Percentiles rank a stretch among this genome's conserved stretches.
These are phyloP conservation scores for Paramecium tetraurelia DNA, from an alignment of 73 alveolate genomes.

Conservation along the genomic window DNA sequence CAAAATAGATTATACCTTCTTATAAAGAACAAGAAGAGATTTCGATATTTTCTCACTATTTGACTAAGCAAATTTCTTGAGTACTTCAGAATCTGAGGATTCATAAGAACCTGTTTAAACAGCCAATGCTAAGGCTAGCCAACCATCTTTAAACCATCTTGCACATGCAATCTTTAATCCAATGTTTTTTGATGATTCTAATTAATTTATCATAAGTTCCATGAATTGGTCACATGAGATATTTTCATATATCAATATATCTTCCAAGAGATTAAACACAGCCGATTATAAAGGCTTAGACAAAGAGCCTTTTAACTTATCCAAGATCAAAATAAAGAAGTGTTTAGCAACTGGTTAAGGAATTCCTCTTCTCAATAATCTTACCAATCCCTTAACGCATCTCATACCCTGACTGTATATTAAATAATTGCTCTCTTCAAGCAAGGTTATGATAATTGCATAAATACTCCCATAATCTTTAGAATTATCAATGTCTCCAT, in stretches of 20 bases:
- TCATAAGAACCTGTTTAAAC: not conserved
- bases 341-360: slow-evolving; percentile 32
- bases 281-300: not conserved
- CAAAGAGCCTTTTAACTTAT: slow-evolving; percentile 21
- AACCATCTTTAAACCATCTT: slow-evolving; percentile 53
- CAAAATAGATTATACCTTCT: not conserved
- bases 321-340: not conserved
- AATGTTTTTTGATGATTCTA: slow-evolving; percentile 2
- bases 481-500: slow-evolving; percentile 29
- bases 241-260: slow-evolving; percentile 5
- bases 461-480: slow-evolving; percentile 31
- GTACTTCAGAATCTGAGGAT: not conserved
- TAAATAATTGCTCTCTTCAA: slow-evolving; percentile 31
- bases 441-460: not conserved
- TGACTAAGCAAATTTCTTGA: not conserved
- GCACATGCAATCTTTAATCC: not conserved
- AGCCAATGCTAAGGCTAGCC: slow-evolving; percentile 24
- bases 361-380: not conserved
- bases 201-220: slow-evolving; percentile 1
- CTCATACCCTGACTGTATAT: slow-evolving; percentile 30
- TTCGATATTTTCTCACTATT: not conserved
- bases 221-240: not conserved
- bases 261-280: slow-evolving; percentile 32
- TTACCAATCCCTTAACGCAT: slow-evolving; percentile 9
- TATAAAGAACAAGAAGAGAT: not conserved